phyloP scores from a whole-genome alignment of 306 rosid genomes.

The Cicer cuneatum region DNA sequence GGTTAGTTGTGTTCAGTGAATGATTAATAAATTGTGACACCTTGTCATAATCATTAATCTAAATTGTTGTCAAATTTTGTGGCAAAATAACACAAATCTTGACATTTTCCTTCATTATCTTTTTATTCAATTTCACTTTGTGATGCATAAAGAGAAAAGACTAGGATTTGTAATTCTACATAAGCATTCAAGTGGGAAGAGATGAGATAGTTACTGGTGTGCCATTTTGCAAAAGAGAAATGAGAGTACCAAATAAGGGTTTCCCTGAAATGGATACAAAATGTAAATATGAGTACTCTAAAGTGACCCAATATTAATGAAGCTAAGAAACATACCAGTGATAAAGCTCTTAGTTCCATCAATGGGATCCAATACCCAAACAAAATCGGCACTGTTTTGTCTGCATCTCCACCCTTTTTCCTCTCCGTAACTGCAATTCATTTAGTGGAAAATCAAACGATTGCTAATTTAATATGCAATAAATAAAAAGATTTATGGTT shows the following conservation, averaged over 20 bases:
- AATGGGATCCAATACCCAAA: constrained; percentile 96
- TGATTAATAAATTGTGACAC: no score
- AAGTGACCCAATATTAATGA: neutral
- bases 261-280: constrained; percentile 67
- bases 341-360: constrained; percentile 97
- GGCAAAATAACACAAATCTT: no score
- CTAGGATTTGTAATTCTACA: constrained; percentile 5
- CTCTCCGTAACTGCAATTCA: constrained; percentile 81
- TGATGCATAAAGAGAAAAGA: neutral
- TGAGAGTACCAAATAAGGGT: constrained; percentile 91
- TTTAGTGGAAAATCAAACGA: constrained; percentile 20
- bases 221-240: constrained; percentile 76
- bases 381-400: constrained; percentile 71
- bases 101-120: neutral
- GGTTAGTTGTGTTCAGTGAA: no score
- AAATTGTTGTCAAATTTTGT: no score
- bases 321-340: constrained; percentile 63
- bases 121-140: neutral
- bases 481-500: constrained; percentile 10
- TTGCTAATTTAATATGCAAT: neutral
- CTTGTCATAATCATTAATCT: no score
- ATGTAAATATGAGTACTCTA: constrained; percentile 13
- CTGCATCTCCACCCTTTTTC: constrained; percentile 93
- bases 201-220: constrained; percentile 64
- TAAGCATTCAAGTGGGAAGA: constrained; percentile 38